Base-by-base conservation (phyloP, 768 basidiomycete genomes). In the Lactarius vividus region DNA sequence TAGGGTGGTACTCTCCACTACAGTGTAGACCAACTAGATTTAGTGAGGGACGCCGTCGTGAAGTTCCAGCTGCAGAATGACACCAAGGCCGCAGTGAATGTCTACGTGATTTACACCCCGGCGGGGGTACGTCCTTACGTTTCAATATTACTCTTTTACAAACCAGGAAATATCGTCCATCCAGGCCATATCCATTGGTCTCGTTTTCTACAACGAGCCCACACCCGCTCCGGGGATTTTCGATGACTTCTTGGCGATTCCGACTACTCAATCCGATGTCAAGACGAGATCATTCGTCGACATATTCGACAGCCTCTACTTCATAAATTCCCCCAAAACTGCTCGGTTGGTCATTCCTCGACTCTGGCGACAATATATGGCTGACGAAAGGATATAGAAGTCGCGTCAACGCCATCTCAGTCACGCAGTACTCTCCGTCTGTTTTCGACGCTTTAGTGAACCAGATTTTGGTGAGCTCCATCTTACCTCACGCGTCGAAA, bases 161-260 rank as follows among this genome's bases (percentile, higher is more conserved):
- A n/a, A 46, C n/a, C 11, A n/a, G 11, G 44, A 49, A 49, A n/a
- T 20, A 20, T 20, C 18, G 20, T 20, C 1, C 18, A 20, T 42
- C 8, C 2, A 42, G 42, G 18, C 18, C 18, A 8, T 42, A 42
- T 7, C 42, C 8, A 1, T 3, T 42, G 42, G 7, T 20, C 0
- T 42, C 20, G 2, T 42, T 18, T 42, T 42, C 20, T 42, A 42
- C 18, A 9, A 42, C 20, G 42, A 18, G 8, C 42, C 42, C 20
- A 42, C 20, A 20, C 42, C 42, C 3, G 42, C 42, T 2, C 29
- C 2, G 0, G 69, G 69, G 3, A 53, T 66, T 29, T 72, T 72
- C 42, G 62, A 71, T 23, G 65, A 68, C 8, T 65, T 72, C 35
- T 39, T 71, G 28, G 68, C 57, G 49, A 57, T 71, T 20, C 67